Evolutionary conservation across 805 yeast species (phyloP), one percentile per base, ranked within the genome.

Genomic region (Phaffomyces antillensis): DNA sequence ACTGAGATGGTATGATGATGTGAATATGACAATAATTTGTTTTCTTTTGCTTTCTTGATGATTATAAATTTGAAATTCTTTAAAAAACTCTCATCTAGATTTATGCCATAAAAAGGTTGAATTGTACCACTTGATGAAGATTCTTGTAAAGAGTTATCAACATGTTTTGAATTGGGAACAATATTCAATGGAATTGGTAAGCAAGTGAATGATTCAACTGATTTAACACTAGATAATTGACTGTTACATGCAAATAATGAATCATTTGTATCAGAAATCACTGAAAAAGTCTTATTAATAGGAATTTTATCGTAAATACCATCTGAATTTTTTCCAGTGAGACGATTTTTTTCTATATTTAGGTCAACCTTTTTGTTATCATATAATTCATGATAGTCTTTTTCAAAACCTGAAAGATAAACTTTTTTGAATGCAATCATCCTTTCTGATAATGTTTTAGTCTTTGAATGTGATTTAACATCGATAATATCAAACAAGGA

Each of bases 401-500:
- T 62, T 51, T 82, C 87, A 55, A 81, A 76, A 0, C 87, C 88
- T 2, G 86, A 66, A 7, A 76, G 56, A 12, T 76, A 58, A 30
- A 60, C 45, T 25, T 51, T 49, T 37, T 76, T 68, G 52, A 87
- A 77, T 0, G 76, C 60, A 2, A 59, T 45, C 85, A 90, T 81
- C 58, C 96, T 70, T 32, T 71, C 64, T 0, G 56, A 55, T 24
- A 86, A 63, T 0, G 78, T 60, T 41, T 68, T 66, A 0, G 93
- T 85, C 52, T 75, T 77, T 10, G 55, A 41, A 0, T 79, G 67
- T 0, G 69, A 59, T 0, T 59, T 50, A 23, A 61, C 64, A 54
- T 87, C 85, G 2, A 78, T 74, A 12, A 84, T 68, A 28, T 77
- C 83, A 39, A 85, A 64, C 33, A 93, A 57, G 0, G 81, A 67